phyloP scores from a whole-genome alignment of 2,329 filamentous ascomycete genomes.

The Tolypocladium ophioglossoides region DNA sequence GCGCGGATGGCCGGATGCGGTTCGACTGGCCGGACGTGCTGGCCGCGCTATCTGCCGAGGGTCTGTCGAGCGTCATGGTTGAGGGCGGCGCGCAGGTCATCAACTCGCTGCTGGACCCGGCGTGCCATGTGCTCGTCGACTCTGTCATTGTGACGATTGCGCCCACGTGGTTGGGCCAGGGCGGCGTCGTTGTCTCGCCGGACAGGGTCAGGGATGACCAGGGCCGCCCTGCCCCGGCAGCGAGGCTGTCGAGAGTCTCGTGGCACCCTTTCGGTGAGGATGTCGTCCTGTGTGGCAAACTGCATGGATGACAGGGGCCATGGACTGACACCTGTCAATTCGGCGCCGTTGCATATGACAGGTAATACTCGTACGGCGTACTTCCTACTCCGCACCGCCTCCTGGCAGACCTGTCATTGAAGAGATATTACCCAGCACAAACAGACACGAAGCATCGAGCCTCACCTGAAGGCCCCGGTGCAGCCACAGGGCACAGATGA shows the following conservation, averaged over 20 bases:
- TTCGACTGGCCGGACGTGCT: slow-evolving; percentile 59
- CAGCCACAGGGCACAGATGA: not conserved
- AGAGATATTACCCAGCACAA: too few species aligned
- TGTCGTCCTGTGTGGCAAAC: slow-evolving; percentile 66
- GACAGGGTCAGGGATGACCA: slow-evolving; percentile 38
- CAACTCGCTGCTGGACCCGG: slow-evolving; percentile 62
- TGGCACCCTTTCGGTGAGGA: slow-evolving; percentile 78
- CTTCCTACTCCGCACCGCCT: too few species aligned
- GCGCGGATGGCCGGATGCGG: slow-evolving; percentile 27
- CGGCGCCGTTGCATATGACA: too few species aligned
- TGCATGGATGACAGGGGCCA: slow-evolving; percentile 16
- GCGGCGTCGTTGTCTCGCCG: slow-evolving; percentile 71
- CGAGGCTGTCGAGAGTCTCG: slow-evolving; percentile 53
- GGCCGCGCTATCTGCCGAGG: slow-evolving; percentile 41
- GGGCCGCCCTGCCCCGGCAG: slow-evolving; percentile 46
- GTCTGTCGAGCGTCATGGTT: slow-evolving; percentile 74
- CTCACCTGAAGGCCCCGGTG: too few species aligned
- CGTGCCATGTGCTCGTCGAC: slow-evolving; percentile 53
- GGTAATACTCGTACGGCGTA: too few species aligned
- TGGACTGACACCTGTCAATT: not conserved
- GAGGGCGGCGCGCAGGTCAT: slow-evolving; percentile 80
- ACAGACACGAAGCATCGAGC: too few species aligned
- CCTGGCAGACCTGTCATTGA: not conserved
- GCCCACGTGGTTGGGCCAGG: slow-evolving; percentile 78
- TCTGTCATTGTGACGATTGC: slow-evolving; percentile 83